Percentiles rank a stretch among this genome's conserved stretches.
These are phyloP conservation scores for Pseudogymnoascus sp. DNA, from an alignment of 2,329 filamentous ascomycete species.

Conservation along the genomic window DNA sequence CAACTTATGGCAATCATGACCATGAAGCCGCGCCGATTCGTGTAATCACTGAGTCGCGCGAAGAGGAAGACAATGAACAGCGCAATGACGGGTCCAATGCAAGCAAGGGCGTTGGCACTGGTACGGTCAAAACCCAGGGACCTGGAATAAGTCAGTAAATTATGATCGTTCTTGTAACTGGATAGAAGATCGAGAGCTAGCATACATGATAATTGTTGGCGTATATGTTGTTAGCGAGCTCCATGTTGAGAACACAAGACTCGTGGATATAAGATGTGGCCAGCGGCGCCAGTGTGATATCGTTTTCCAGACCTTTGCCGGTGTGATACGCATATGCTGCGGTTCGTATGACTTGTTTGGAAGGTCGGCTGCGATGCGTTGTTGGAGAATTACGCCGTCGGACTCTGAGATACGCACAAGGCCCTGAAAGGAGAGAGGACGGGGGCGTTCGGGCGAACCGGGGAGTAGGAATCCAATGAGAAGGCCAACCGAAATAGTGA, in stretches of 20 bases:
- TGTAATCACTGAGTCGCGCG: slow-evolving; percentile 22
- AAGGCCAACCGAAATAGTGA: slow-evolving; percentile 28
- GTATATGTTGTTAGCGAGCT: slow-evolving; percentile 26
- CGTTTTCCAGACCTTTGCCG: slow-evolving; percentile 10
- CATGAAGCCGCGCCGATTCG: slow-evolving; percentile 29
- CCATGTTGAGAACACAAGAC: slow-evolving; percentile 18
- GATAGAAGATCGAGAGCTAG: neutral
- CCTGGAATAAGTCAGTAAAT: slow-evolving; percentile 10
- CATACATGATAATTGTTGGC: slow-evolving; percentile 24
- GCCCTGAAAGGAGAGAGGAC: slow-evolving; percentile 26
- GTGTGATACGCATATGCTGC: slow-evolving; percentile 30
- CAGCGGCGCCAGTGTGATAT: slow-evolving; percentile 22
- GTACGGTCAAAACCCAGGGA: slow-evolving; percentile 21
- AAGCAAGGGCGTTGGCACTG: slow-evolving; percentile 26
- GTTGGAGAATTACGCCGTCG: slow-evolving; percentile 34
- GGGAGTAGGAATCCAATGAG: slow-evolving; percentile 35
- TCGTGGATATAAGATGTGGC: slow-evolving; percentile 24
- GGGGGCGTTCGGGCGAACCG: slow-evolving; percentile 30
- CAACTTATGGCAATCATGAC: slow-evolving; percentile 30
- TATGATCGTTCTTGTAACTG: neutral
- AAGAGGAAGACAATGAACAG: slow-evolving; percentile 15
- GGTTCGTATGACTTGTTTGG: slow-evolving; percentile 30
- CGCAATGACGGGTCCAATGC: slow-evolving; percentile 17
- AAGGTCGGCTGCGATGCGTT: slow-evolving; percentile 36
- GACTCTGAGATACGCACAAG: slow-evolving; percentile 14